Base-by-base conservation (phyloP, 345 rosid genomes). In the Brassica juncea region DNA sequence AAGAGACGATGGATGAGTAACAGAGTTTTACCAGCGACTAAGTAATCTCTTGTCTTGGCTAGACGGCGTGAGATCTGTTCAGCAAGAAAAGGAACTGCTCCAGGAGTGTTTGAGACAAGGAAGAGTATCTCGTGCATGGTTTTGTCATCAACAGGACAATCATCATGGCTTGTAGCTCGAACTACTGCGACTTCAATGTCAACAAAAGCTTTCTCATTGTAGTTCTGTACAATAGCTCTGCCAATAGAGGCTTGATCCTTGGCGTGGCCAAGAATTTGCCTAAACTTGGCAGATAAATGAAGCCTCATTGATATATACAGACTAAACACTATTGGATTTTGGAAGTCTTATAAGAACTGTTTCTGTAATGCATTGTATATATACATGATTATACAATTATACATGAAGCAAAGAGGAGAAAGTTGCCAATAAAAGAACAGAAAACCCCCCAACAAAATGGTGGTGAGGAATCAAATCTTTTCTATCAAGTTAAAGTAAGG, bases 191-290 rank as follows among this genome's bases (percentile, higher is more conserved):
- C 85, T 78, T 93, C 91, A 67, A 91, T 89, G 39, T 86, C 86
- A 39, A 87, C 85, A 81, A 89, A 83, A 8, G 84, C 77, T 80
- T 84, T 87, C 11, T 85, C 85, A 34, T 82, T 80, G 64, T 81
- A 81, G 64, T 80, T 86, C 81, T 80, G 79, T 52, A 91, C 78
- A 82, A 88, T 85, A 72, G 97, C 97, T 83, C 84, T 91, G 69
- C 97, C 93, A 3, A 93, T 88, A 10, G 98, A 83, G 42, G 88
- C 98, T 27, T 85, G 92, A 81, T 93, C 98, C 86, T 91, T 93
- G 73, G 89, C 82, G 0, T 82, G 83, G 71, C 97, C 94, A 60
- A 91, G 79, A 73, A 87, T 90, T 39, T 84, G 84, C 61, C 86
- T 80, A 42, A 93, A 77, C 87, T 81, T 89, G 86, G 77, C 71